Percentiles rank a stretch among this genome's conserved stretches.
Evolutionary conservation across 169 alveolate genomes (phyloP).

Genomic region (Eimeria praecox): DNA sequence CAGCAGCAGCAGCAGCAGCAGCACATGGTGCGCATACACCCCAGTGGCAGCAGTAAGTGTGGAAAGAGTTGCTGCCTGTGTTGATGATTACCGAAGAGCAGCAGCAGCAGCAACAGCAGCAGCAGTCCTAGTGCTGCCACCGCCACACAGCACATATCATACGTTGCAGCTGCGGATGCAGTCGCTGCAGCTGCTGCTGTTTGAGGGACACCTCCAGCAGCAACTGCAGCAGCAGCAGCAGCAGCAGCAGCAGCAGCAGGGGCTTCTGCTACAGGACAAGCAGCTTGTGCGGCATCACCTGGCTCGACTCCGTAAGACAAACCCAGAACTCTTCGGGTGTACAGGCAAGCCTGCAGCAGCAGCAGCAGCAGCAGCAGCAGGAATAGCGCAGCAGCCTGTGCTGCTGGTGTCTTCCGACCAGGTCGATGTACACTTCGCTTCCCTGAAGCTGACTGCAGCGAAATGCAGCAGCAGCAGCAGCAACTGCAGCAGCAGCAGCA

Average conservation of each 20-base stretch:
- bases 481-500: constrained; percentile 51
- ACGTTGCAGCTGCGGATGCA: constrained; percentile 72
- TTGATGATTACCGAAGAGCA: constrained; percentile 52
- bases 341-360: background rate
- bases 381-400: background rate
- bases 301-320: constrained; percentile 17
- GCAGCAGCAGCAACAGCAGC: constrained; percentile 70
- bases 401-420: constrained; percentile 40
- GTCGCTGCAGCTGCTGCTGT: constrained; percentile 43
- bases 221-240: constrained; percentile 54
- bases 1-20: constrained; percentile 55
- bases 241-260: constrained; percentile 37
- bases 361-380: constrained; percentile 28
- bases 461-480: constrained; percentile 28
- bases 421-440: constrained; percentile 54
- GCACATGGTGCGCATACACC: constrained; percentile 39
- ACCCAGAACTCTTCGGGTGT: background rate
- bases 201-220: constrained; percentile 27
- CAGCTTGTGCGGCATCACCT: constrained; percentile 47
- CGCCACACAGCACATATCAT: background rate
- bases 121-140: constrained; percentile 55
- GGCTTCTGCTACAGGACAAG: constrained; percentile 20
- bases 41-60: constrained; percentile 42
- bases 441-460: constrained; percentile 32
- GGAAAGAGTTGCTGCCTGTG: constrained; percentile 15